Evolutionary conservation across 1,284 basidiomycete genomes (phyloP).

Genomic region (Coriolopsis trogii): DNA sequence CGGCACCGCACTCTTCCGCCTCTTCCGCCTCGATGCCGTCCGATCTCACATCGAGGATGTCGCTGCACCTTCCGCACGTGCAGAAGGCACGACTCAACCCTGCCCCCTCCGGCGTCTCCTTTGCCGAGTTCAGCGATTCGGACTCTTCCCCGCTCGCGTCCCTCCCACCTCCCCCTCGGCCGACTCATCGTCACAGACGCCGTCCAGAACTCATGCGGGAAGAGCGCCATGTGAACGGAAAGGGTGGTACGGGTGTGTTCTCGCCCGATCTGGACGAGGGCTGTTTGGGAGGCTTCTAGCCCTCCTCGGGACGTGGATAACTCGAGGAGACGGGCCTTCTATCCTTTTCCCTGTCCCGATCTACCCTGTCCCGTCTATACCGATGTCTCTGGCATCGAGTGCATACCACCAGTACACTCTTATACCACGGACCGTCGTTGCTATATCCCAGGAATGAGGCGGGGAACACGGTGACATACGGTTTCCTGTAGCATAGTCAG

Average conservation of each 20-base stretch:
- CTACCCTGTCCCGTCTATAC: not conserved
- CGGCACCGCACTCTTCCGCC: constrained; percentile 9
- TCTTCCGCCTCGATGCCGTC: constrained; percentile 15
- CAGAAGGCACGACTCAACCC: constrained; percentile 1
- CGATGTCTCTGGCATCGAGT: not conserved
- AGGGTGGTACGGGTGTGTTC: constrained; percentile 3
- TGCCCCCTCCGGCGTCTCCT: too few relatives aligned
- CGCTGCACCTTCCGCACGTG: constrained; percentile 19
- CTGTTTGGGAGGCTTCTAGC: constrained; percentile 15
- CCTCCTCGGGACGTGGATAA: not conserved
- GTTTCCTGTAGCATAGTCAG: constrained; percentile 5
- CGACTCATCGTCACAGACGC: constrained; percentile 3
- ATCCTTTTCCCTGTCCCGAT: not conserved
- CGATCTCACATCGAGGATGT: constrained; percentile 16
- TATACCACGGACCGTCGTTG: not conserved
- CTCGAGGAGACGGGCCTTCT: not conserved
- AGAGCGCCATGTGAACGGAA: constrained; percentile 1
- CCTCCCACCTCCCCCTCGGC: constrained; percentile 1
- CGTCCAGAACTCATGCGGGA: constrained; percentile 14
- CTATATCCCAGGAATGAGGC: not conserved
- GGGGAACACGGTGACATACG: not conserved
- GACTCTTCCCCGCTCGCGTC: constrained; percentile 15
- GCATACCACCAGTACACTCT: not conserved
- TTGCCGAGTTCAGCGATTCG: not conserved
- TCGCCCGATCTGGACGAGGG: constrained; percentile 26